A percentile compares a stretch with the other conserved stretches of the same genome.
Conservation (phyloP, 495 filamentous ascomycete genomes). For the Hypoxylon lienhwacheense region DNA sequence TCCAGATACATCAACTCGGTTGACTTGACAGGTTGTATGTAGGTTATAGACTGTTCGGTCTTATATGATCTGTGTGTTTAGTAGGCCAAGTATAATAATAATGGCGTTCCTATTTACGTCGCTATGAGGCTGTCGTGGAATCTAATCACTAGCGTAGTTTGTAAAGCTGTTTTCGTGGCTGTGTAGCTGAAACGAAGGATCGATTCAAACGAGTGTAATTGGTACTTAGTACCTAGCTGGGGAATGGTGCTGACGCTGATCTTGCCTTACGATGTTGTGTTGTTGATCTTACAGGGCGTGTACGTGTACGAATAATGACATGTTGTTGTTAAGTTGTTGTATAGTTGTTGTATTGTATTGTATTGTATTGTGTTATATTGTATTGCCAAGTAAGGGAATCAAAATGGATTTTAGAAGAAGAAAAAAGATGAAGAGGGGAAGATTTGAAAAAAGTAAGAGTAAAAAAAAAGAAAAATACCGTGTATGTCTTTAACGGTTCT, state of each 20-base stretch:
- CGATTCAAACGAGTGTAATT: conserved; percentile 59
- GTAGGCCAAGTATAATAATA: background rate
- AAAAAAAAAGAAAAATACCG: no score
- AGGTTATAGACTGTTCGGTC: background rate
- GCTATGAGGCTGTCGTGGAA: conserved; percentile 17
- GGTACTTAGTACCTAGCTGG: conserved; percentile 57
- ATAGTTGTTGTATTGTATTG: no score
- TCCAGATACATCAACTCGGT: conserved; percentile 31
- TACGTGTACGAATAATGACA: conserved; percentile 8
- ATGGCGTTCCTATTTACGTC: conserved; percentile 18
- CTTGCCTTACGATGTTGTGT: conserved; percentile 14
- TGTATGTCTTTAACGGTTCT: no score
- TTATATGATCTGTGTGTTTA: conserved; percentile 6
- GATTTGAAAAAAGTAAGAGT: background rate
- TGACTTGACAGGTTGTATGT: background rate
- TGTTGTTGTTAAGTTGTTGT: no score
- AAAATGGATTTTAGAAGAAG: background rate
- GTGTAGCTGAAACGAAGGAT: conserved; percentile 19
- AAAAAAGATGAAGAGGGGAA: background rate
- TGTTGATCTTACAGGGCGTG: conserved; percentile 17
- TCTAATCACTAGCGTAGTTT: conserved; percentile 12
- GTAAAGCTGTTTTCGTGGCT: conserved; percentile 3
- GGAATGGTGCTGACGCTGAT: conserved; percentile 24
- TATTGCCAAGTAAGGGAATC: conserved; percentile 2
- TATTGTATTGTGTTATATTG: no score